Conservation (phyloP, 2,329 filamentous ascomycete species). For the Beauveria pseudobassiana region DNA sequence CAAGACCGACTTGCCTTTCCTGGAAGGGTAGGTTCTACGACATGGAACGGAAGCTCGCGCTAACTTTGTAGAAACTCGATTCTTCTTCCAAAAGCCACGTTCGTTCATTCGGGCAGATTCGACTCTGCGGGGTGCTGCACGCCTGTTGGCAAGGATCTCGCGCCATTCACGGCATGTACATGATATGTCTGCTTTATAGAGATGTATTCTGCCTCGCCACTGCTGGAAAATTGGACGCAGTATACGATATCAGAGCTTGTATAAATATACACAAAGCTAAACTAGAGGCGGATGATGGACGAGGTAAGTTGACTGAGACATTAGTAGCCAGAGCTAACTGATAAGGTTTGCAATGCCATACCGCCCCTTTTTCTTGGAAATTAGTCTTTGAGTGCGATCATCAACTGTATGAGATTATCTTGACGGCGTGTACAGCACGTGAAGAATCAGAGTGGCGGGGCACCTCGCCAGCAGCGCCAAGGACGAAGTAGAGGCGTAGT, state of each 20-base stretch:
- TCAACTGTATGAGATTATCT: slow-evolving; percentile 73
- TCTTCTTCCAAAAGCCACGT: slow-evolving; percentile 57
- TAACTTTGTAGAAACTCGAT: slow-evolving; percentile 35
- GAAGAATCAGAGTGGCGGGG: slow-evolving; percentile 76
- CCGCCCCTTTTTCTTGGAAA: slow-evolving; percentile 87
- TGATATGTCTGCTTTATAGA: slow-evolving; percentile 78
- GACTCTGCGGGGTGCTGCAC: slow-evolving; percentile 75
- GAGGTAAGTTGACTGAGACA: slow-evolving; percentile 42
- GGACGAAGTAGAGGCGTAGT: slow-evolving; percentile 38
- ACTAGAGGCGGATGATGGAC: slow-evolving; percentile 68
- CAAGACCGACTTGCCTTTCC: slow-evolving; percentile 75
- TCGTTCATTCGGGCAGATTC: slow-evolving; percentile 70
- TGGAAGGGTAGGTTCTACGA: slow-evolving; percentile 46
- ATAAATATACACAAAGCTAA: slow-evolving; percentile 59
- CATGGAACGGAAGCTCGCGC: neutral
- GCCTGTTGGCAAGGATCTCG: slow-evolving; percentile 70
- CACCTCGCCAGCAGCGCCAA: slow-evolving; percentile 49
- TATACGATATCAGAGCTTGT: slow-evolving; percentile 68
- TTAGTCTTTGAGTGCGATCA: slow-evolving; percentile 71
- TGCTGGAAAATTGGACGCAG: slow-evolving; percentile 53
- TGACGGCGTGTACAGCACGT: slow-evolving; percentile 74
- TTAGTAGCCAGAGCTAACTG: slow-evolving; percentile 11
- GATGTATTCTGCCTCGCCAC: slow-evolving; percentile 71
- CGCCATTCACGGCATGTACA: slow-evolving; percentile 67
- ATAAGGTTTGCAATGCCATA: slow-evolving; percentile 77